Evolutionary conservation across 306 rosid genomes (phyloP).

Genomic region (Cicer chorassanicum): DNA sequence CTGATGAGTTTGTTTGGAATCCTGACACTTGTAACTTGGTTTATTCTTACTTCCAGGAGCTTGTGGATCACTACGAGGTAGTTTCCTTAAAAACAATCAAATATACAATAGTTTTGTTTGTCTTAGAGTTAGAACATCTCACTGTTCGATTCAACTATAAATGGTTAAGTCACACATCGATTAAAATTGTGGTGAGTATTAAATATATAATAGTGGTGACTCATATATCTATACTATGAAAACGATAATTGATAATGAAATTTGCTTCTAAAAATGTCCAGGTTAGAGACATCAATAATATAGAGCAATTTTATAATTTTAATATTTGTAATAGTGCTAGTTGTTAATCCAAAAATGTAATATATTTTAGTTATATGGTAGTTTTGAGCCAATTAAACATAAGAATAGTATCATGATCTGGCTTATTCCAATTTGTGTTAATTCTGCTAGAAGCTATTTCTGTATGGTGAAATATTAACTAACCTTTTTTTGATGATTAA

Average conservation of each 20-base stretch:
- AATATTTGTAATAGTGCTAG: background rate
- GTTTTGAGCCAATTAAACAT: background rate
- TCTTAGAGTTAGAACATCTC: constrained; percentile 11
- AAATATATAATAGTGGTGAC: too few species aligned
- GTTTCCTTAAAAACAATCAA: background rate
- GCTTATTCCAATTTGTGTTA: too few species aligned
- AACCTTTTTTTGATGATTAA: constrained; percentile 28
- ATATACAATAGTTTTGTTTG: background rate
- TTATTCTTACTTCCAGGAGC: constrained; percentile 87
- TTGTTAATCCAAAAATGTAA: background rate
- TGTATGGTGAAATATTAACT: constrained; percentile 27
- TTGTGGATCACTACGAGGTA: constrained; percentile 97
- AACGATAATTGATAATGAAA: too few species aligned
- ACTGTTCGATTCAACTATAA: background rate
- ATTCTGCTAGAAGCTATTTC: too few species aligned
- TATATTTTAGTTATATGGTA: constrained; percentile 5
- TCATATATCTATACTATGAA: too few species aligned
- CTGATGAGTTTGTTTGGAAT: constrained; percentile 90
- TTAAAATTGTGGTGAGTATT: too few species aligned
- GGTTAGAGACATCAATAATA: too few species aligned
- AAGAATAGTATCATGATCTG: background rate
- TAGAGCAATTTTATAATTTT: too few species aligned
- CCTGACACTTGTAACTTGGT: constrained; percentile 73
- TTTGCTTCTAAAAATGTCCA: too few species aligned
- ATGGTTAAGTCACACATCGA: background rate